Conservation (phyloP, 352 stramenopile genomes). For the Phytophthora brassicae region DNA sequence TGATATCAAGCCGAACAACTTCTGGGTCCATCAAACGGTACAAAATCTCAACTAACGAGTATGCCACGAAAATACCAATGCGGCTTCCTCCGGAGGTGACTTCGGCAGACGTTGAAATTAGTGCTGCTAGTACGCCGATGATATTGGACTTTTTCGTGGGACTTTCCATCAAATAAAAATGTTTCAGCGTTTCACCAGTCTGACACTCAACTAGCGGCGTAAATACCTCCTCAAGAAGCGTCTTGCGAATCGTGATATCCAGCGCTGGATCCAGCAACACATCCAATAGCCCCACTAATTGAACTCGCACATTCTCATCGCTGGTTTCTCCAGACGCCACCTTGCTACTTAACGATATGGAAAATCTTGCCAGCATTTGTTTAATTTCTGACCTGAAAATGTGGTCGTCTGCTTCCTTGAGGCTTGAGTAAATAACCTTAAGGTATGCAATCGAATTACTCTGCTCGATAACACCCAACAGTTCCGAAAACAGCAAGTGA, state of each 20-base stretch:
- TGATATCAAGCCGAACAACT: constrained; percentile 64
- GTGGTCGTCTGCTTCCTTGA: constrained; percentile 65
- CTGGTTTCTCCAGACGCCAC: not conserved
- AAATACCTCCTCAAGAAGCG: constrained; percentile 52
- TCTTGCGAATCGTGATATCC: constrained; percentile 41
- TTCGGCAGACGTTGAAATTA: constrained; percentile 60
- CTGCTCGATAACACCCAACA: constrained; percentile 59
- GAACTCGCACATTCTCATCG: constrained; percentile 5
- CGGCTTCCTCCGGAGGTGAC: constrained; percentile 28
- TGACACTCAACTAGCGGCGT: constrained; percentile 53
- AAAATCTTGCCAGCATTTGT: constrained; percentile 45
- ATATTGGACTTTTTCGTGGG: constrained; percentile 33
- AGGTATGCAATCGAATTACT: constrained; percentile 50
- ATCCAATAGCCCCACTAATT: constrained; percentile 40
- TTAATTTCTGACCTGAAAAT: constrained; percentile 59
- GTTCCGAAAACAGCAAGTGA: constrained; percentile 46
- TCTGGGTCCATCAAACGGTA: constrained; percentile 68
- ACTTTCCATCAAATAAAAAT: constrained; percentile 51
- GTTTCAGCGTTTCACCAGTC: constrained; percentile 30
- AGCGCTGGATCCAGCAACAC: constrained; percentile 44
- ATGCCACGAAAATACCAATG: constrained; percentile 61
- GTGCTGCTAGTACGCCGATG: constrained; percentile 51
- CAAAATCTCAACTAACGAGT: constrained; percentile 62
- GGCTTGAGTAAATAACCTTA: constrained; percentile 51
- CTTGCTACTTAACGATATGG: constrained; percentile 13